Conservation (phyloP, 257 asterid genomes). For the Forsythia suspensa region DNA sequence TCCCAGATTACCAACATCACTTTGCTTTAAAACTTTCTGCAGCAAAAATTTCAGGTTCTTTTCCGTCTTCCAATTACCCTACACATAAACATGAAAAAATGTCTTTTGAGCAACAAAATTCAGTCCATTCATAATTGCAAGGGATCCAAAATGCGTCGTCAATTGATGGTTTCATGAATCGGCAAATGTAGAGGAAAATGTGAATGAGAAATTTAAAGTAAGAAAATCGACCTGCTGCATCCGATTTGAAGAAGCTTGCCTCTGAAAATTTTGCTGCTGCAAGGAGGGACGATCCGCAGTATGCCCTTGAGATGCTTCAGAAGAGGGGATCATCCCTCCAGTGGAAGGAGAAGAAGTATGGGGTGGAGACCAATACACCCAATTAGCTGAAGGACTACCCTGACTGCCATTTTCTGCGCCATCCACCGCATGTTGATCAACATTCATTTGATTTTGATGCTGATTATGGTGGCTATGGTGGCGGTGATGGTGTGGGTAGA, state of each 20-base stretch:
- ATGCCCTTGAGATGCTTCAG: slow-evolving; percentile 26
- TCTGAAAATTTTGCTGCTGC: slow-evolving; percentile 37
- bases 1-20: slow-evolving; percentile 95
- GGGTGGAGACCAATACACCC: slow-evolving; percentile 54
- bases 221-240: slow-evolving; percentile 37
- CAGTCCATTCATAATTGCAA: background rate
- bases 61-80: slow-evolving; percentile 61
- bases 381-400: slow-evolving; percentile 28
- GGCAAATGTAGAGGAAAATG: too few relatives aligned
- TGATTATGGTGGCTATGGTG: slow-evolving; percentile 31
- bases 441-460: slow-evolving; percentile 25
- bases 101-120: background rate
- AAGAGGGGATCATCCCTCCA: slow-evolving; percentile 20
- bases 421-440: slow-evolving; percentile 23
- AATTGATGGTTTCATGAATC: too few relatives aligned
- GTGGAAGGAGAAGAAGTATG: slow-evolving; percentile 22
- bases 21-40: slow-evolving; percentile 97
- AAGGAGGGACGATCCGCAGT: slow-evolving; percentile 20
- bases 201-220: background rate
- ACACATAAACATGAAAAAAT: background rate
- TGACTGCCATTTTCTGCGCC: slow-evolving; percentile 27
- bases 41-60: slow-evolving; percentile 82
- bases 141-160: background rate
- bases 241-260: slow-evolving; percentile 36
- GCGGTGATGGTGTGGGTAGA: slow-evolving; percentile 47